Evolutionary conservation across 768 basidiomycete genomes (phyloP), one percentile per base, ranked within the genome.

Genomic region (Leucocoprinus leucothites): DNA sequence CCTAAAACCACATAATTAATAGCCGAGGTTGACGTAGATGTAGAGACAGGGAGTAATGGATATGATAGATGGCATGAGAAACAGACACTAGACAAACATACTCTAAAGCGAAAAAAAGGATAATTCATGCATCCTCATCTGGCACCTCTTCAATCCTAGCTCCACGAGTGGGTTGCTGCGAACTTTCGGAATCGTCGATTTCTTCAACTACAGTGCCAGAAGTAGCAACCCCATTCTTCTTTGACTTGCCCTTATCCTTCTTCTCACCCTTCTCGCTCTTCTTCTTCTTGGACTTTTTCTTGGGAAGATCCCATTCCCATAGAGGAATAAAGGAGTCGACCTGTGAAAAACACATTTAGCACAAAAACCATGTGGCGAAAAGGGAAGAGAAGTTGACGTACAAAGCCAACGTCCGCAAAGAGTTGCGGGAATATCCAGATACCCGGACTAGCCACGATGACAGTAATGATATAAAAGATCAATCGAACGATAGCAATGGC

Each of bases 361-460:
- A n/a, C 28, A n/a, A 16, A 21, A 35, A 5, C n/a, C 9, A 28
- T 6, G 16, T 31, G 21, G 25, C 34, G 19, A 9, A 48, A 18
- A 19, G 49, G 28, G 21, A 5, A 26, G 50, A 25, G 22, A 58
- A 21, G 48, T 28, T 22, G 8, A 86, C 96, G 71, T 68, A 99
- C 97, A 66, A 98, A 96, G 69, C 97, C 95, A 53, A 98, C 96
- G 65, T 99, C 96, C 13, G 96, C 97, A 61, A 99, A 98, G 28
- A 99, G 74, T 67, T 96, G 88, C 0, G 97, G 97, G 78, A 98
- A 99, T 74, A 98, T 89, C 97, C 97, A 99, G 46, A 99, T 97
- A 41, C 95, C 97, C 13, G 93, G 93, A 57, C 86, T 84, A 28
- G 84, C 86, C 53, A 84, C 84, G 64, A 98, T 71, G 60, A 95